Conservation (phyloP, 1,284 basidiomycete species). For the Inonotus obliquus region DNA sequence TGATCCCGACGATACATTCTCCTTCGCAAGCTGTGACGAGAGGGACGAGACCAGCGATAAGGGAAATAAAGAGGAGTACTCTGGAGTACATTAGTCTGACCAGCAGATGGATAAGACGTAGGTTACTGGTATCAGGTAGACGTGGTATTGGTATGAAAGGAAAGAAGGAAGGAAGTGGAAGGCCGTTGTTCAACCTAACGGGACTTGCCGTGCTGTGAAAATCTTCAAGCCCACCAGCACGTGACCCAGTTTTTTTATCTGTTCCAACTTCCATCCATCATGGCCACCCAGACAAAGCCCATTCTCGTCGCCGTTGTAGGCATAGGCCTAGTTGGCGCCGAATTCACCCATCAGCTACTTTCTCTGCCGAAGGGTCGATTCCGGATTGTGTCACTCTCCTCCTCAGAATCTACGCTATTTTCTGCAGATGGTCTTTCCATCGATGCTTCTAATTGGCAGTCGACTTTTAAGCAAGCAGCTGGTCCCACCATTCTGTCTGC, state of each 20-base stretch:
- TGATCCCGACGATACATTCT: conserved; percentile 57
- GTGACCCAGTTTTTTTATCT: background rate
- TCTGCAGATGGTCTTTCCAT: conserved; percentile 47
- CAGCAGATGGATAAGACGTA: background rate
- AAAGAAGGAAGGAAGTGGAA: background rate
- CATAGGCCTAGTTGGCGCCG: conserved; percentile 83
- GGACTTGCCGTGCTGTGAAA: background rate
- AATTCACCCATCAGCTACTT: conserved; percentile 78
- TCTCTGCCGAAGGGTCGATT: conserved; percentile 62
- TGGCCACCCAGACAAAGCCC: background rate
- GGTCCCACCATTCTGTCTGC: conserved; percentile 34
- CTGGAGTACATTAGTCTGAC: conserved; percentile 13
- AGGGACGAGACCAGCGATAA: background rate
- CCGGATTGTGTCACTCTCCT: conserved; percentile 72
- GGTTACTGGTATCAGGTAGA: background rate
- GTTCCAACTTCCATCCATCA: background rate
- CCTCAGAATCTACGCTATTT: conserved; percentile 65
- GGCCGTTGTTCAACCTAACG: conserved; percentile 3
- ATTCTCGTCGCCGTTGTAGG: conserved; percentile 73
- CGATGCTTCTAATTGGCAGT: conserved; percentile 28
- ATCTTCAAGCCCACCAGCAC: background rate
- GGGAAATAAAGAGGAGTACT: background rate
- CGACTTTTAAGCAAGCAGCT: conserved; percentile 23
- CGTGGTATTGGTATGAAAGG: background rate
- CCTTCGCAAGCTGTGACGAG: conserved; percentile 53